Base-by-base conservation (phyloP, 1,284 basidiomycete genomes). In the Leccinum fuscescens region DNA sequence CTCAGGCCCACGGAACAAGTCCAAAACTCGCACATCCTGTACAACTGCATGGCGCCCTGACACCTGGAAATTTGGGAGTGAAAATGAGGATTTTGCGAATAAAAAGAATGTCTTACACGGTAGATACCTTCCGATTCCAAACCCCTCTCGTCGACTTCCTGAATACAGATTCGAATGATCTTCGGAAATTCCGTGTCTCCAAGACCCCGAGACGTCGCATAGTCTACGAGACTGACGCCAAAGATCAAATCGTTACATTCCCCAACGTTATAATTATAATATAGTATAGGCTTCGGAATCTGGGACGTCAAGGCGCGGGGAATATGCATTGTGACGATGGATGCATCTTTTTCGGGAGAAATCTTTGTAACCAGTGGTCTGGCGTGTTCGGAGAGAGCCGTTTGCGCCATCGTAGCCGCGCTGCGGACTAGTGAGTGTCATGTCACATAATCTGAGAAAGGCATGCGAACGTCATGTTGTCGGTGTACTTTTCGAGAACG, bases 211-310 rank as follows among this genome's bases (percentile, higher is more conserved):
- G 91, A 85, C 33, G 90, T 94, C 11, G 95, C 93, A 72, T 99
- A 98, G 73, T 98, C 96, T 56, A 90, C 88, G 57, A 99, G 77
- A 64, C 86, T 89, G 64, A 98, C 89, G 24, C 96, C 96, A 72
- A 98, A 98, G 53, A 98, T 91, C 37, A 99, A 79, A 70, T 93
- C 91, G 56, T 83, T 84, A 69, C 94, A 98, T 71, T 90, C 88
- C 22, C 96, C 97, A 46, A 97, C 91, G 66, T 84, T 82, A 60
- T 87, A 91, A 72, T 94, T 91, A 66, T 90, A 83, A 73, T 94
- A 93, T 66, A 86, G 76, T 27, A 85, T 80, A 22, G 83, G 85
- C 59, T 85, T 84, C 9, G 89, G 90, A 56, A 84, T 86, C 14
- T 85, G 79, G 20, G 81, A 80, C 3, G 83, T 79, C 48, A 92